Conservation (phyloP, 257 asterid species). For the Lavandula angustifolia region DNA sequence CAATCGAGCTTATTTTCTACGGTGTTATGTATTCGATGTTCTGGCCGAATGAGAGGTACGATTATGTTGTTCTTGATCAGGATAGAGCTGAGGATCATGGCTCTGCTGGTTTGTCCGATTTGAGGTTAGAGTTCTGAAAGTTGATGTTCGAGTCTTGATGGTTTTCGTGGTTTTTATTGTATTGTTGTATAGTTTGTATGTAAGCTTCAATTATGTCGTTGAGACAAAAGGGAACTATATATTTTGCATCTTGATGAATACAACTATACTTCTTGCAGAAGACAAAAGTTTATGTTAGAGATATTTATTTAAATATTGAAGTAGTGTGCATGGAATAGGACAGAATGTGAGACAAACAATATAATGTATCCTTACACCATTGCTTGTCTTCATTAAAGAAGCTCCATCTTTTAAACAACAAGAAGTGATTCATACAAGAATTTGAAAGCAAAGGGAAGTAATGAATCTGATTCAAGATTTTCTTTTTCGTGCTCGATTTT, state of each 20-base stretch:
- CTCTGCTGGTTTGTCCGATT: not conserved
- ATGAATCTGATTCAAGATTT: not conserved
- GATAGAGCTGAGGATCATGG: conserved; percentile 35
- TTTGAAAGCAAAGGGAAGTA: not conserved
- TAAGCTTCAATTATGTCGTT: conserved; percentile 1
- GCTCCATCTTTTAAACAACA: not conserved
- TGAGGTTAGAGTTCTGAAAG: conserved; percentile 23
- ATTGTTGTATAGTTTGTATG: not conserved
- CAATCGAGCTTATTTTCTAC: conserved; percentile 36
- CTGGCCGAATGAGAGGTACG: conserved; percentile 46
- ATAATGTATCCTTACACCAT: not conserved
- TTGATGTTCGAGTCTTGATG: too few species aligned
- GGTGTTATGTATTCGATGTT: conserved; percentile 37
- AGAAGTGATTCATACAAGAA: too few species aligned
- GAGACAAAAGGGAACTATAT: not conserved
- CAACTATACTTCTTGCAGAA: not conserved
- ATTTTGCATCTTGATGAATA: not conserved
- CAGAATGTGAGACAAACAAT: not conserved
- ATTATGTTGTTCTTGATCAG: conserved; percentile 37
- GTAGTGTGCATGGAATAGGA: not conserved
- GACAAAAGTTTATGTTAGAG: not conserved
- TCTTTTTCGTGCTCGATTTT: not conserved
- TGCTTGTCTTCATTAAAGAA: not conserved
- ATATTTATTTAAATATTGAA: too few species aligned
- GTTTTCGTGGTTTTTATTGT: not conserved